phyloP scores from a whole-genome alignment of 345 rosid genomes.

The Luvunga scandens region DNA sequence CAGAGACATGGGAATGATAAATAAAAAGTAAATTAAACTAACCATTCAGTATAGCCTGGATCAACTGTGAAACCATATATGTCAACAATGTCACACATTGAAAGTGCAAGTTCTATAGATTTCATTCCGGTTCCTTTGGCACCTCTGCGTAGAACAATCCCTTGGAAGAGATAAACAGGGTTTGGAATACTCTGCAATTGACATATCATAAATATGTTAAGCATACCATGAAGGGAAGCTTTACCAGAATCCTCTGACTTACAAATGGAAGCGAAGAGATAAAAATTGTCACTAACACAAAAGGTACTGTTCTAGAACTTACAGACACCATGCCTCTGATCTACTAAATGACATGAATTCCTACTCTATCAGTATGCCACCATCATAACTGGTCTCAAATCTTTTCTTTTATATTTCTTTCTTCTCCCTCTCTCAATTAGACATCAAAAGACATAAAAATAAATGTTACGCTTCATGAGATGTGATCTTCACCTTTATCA shows the following conservation, averaged over 20 bases:
- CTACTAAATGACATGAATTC: constrained; percentile 6
- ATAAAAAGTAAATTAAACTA: constrained; percentile 20
- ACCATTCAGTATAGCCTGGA: constrained; percentile 99
- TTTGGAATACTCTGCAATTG: constrained; percentile 75
- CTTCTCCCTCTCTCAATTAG: not conserved
- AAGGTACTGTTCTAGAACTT: constrained; percentile 4
- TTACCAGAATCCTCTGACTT: not conserved
- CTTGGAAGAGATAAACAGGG: constrained; percentile 99
- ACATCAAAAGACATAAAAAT: not conserved
- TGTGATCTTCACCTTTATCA: constrained; percentile 74
- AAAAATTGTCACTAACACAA: not conserved
- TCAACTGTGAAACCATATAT: constrained; percentile 97
- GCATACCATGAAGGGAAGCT: not conserved
- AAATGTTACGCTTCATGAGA: not conserved
- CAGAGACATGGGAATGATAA: constrained; percentile 1
- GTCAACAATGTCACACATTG: constrained; percentile 92
- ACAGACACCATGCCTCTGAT: constrained; percentile 10
- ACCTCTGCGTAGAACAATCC: constrained; percentile 89
- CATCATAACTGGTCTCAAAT: not conserved
- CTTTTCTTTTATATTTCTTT: not conserved
- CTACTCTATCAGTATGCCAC: constrained; percentile 2
- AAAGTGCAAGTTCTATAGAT: constrained; percentile 87
- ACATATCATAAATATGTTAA: constrained; percentile 11
- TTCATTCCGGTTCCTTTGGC: constrained; percentile 99
- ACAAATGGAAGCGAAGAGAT: not conserved